Evolutionary conservation across 257 asterid species (phyloP).

Genomic region (Solanum pinnatisectum): DNA sequence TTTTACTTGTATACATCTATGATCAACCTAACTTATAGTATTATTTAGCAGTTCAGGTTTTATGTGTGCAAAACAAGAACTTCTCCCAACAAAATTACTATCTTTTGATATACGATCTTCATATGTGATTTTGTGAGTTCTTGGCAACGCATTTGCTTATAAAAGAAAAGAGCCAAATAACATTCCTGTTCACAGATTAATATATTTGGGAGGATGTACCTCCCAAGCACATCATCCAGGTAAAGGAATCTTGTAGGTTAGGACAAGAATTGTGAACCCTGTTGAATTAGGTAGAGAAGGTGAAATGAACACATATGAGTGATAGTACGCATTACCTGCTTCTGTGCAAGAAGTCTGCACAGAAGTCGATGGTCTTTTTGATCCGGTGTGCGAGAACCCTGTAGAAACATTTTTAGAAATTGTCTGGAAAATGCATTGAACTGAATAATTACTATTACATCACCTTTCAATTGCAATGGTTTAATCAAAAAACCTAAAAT

Average conservation of each 20-base stretch:
- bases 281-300: neutral
- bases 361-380: slow-evolving; percentile 36
- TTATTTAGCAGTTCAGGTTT: neutral
- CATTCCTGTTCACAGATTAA: neutral
- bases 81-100: neutral
- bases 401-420: slow-evolving; percentile 23
- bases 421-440: neutral
- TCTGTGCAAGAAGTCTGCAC: slow-evolving; percentile 27
- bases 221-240: neutral
- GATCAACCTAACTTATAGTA: neutral
- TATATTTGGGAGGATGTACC: neutral
- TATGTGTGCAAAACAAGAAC: neutral
- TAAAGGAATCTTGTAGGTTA: neutral
- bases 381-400: slow-evolving; percentile 61
- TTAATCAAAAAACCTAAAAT: slow-evolving; percentile 75
- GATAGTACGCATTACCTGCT: slow-evolving; percentile 37
- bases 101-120: neutral
- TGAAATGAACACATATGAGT: neutral
- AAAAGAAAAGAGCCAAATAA: neutral
- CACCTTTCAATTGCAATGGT: slow-evolving; percentile 90
- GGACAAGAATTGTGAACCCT: neutral
- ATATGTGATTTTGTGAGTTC: neutral
- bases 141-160: neutral
- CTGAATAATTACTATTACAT: slow-evolving; percentile 3
- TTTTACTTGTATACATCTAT: neutral